Evolutionary conservation across 2,329 filamentous ascomycete species (phyloP), one percentile per base, ranked within the genome.

Genomic region (Apiospora hydei): DNA sequence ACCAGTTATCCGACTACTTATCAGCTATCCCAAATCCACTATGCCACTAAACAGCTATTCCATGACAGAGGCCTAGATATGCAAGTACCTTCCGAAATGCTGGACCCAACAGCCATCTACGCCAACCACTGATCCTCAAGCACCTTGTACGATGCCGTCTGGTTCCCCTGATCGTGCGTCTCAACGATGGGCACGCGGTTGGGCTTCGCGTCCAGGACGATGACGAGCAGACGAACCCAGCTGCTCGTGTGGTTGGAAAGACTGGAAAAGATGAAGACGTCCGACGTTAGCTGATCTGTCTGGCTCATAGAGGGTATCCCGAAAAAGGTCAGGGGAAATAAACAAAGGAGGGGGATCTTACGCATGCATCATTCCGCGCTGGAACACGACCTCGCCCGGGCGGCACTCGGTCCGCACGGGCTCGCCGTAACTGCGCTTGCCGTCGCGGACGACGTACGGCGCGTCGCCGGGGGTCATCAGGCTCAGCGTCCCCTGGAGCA

Each of bases 281-380:
- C 30, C 18, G 38, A 16, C 30, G 16, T 64, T 64, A 64, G 30
- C 11, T 16, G 8, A 18, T 18, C 4, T 47, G 18, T 6, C 18
- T 6, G 46, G 46, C 21, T 47, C 1, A 7, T 21, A 47, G 46
- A 47, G 6, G 46, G 18, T 47, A 47, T 8, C 8, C 14, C 44
- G 6, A 3, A 13, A 16, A 21, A 21, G 16, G 18, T 21, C 8
- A 21, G 6, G 7, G 46, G 46, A 47, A 21, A 46, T 1, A 44
- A 14, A 44, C 1, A 14, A 16, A 38, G 34, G 34, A 8, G 34
- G 26, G 18, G 69, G 64, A 47, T 79, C 80, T 81, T 77, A 81
- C 80, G 77, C 77, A 71, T 82, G 79, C 75, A 80, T 77, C 18
- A 76, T 77, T 5, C 80, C 78, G 26, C 80, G 76, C 73, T 81